Base-by-base conservation (phyloP, 805 yeast species). In the Metschnikowia cubensis region DNA sequence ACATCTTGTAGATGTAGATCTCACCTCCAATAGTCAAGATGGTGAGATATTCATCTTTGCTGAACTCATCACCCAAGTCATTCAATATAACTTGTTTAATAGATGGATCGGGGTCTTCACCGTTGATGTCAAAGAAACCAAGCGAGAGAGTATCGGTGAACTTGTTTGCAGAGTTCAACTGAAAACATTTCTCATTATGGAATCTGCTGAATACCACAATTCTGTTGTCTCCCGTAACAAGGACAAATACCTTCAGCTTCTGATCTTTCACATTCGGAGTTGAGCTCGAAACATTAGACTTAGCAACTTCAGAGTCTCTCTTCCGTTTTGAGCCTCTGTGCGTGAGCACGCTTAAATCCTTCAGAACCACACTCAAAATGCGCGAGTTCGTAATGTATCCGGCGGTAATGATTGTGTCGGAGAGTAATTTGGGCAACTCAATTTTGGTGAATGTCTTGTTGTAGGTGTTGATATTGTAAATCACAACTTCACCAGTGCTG, bases 1-100 rank as follows among this genome's bases (percentile, higher is more conserved):
- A 81, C 34, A 83, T 69, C 57, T 81, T 82, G 64, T 89, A 90
- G 45, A 87, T 69, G 34, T 81, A 70, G 2, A 89, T 70, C 63
- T 89, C 94, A 58, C 95, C 96, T 47, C 95, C 94, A 61, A 83
- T 80, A 0, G 96, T 89, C 45, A 89, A 67, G 6, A 88, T 73
- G 0, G 89, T 76, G 50, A 90, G 64, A 62, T 82, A 82, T 57
- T 87, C 90, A 43, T 83, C 84, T 40, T 77, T 74, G 5, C 59
- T 43, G 29, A 62, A 54, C 7, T 68, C 63, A 58, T 85, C 87
- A 4, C 96, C 96, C 31, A 89, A 60, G 42, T 77, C 78, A 41
- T 82, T 77, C 64, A 85, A 76, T 0, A 85, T 74, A 14, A 75
- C 70, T 64, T 87, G 89, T 61, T 86, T 87, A 56, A 86, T 80